Percentiles rank a stretch among this genome's conserved stretches.
Conservation (phyloP, 2,329 filamentous ascomycete genomes). For the Clarireedia hainanense region DNA sequence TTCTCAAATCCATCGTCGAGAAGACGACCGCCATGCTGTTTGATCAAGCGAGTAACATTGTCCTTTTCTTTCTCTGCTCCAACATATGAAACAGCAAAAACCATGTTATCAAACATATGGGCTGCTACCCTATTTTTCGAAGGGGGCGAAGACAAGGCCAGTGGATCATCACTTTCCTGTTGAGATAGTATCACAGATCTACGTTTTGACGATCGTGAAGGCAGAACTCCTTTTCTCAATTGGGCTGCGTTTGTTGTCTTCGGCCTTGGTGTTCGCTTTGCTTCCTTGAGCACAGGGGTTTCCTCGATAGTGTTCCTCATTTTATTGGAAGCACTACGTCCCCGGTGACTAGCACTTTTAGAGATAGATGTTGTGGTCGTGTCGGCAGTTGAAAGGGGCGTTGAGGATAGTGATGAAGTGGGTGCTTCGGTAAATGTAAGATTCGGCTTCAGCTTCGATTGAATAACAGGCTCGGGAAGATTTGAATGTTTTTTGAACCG, state of each 20-base stretch:
- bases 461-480: no score
- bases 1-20: constrained; percentile 72
- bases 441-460: no score
- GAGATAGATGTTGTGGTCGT: background rate
- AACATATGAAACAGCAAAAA: constrained; percentile 73
- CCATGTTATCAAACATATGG: constrained; percentile 68
- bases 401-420: background rate
- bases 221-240: background rate
- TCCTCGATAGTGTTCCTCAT: background rate
- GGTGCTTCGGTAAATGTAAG: background rate
- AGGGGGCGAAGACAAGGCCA: constrained; percentile 10
- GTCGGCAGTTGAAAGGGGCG: background rate
- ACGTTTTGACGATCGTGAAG: constrained; percentile 17
- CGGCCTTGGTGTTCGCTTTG: background rate
- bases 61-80: constrained; percentile 47
- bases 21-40: constrained; percentile 62
- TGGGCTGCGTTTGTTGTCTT: background rate
- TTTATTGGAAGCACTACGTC: background rate
- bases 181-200: constrained; percentile 11
- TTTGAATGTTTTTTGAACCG: background rate
- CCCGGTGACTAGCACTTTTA: background rate
- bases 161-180: constrained; percentile 21
- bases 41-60: constrained; percentile 54
- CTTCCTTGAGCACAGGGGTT: constrained; percentile 2
- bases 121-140: background rate